Evolutionary conservation across 345 rosid species (phyloP).

Genomic region (Trapa bicornis): DNA sequence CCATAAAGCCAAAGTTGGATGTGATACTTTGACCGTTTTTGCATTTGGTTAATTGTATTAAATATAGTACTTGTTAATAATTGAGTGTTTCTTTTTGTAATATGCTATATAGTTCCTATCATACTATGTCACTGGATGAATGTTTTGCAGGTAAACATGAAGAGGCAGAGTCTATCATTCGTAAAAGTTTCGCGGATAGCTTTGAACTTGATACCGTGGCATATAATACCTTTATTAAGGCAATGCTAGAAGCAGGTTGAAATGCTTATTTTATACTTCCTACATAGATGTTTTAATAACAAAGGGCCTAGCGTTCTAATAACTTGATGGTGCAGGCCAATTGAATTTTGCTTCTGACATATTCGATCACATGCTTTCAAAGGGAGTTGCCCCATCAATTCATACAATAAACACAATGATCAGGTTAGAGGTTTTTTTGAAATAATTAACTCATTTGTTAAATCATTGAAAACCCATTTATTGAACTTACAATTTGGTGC

Average conservation of each 20-base stretch:
- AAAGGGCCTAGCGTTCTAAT: not conserved
- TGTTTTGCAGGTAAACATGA: slow-evolving; percentile 46
- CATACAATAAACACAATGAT: slow-evolving; percentile 70
- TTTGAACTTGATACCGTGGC: slow-evolving; percentile 66
- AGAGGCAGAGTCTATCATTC: slow-evolving; percentile 48
- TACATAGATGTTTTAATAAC: not conserved
- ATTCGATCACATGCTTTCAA: slow-evolving; percentile 48
- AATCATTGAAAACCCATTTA: not conserved
- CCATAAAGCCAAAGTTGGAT: not conserved
- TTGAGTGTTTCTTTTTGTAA: not conserved
- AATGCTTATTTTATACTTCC: not conserved
- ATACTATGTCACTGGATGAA: not conserved
- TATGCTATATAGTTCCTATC: not conserved
- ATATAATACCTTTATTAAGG: slow-evolving; percentile 74
- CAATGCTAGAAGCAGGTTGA: slow-evolving; percentile 76
- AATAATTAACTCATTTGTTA: not conserved
- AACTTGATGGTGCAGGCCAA: slow-evolving; percentile 38
- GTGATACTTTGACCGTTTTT: not conserved
- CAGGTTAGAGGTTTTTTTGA: slow-evolving; percentile 30
- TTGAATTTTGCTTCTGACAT: slow-evolving; percentile 44
- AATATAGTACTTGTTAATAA: not conserved
- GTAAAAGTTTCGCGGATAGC: slow-evolving; percentile 23
- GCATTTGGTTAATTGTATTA: not conserved
- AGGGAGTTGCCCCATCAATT: slow-evolving; percentile 48
- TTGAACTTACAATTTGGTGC: not conserved